phyloP scores from a whole-genome alignment of 208 protist species.

The Phytomonas serpens region DNA sequence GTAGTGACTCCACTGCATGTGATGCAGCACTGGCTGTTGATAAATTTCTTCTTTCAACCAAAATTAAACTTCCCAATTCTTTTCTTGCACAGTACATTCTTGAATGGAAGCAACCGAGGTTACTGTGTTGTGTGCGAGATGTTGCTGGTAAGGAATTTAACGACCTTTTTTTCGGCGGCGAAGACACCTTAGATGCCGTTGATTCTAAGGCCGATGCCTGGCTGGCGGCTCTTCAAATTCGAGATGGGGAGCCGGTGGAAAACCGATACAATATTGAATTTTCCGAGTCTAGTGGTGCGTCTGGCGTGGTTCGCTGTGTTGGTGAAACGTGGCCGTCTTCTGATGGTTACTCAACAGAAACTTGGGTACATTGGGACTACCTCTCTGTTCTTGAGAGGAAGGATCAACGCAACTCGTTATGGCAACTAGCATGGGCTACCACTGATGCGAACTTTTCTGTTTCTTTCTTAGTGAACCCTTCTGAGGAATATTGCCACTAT shows the following conservation, averaged over 20 bases:
- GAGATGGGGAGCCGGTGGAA: background rate
- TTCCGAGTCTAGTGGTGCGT: constrained; percentile 28
- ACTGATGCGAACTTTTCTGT: constrained; percentile 18
- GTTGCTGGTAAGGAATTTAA: constrained; percentile 21
- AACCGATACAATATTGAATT: constrained; percentile 30
- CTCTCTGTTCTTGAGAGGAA: constrained; percentile 10
- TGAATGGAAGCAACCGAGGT: constrained; percentile 15
- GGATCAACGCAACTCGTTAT: constrained; percentile 22
- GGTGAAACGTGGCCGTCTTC: constrained; percentile 41
- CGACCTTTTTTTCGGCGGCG: constrained; percentile 21
- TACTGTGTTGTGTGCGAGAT: constrained; percentile 25
- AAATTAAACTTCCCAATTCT: constrained; percentile 22
- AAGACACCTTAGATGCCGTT: constrained; percentile 9
- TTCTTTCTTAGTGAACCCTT: constrained; percentile 20
- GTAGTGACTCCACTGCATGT: constrained; percentile 18
- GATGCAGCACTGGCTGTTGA: constrained; percentile 10
- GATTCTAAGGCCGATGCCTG: background rate
- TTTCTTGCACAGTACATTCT: constrained; percentile 27
- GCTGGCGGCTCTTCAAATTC: background rate
- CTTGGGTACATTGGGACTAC: constrained; percentile 39
- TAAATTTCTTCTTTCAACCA: constrained; percentile 21
- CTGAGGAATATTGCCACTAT: constrained; percentile 22
- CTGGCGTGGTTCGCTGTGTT: constrained; percentile 19
- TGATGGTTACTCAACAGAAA: constrained; percentile 35
- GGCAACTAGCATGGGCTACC: constrained; percentile 30